Percentiles rank a stretch among this genome's conserved stretches.
Conservation (phyloP, 2,329 filamentous ascomycete species). For the Metarhizium humberi region DNA sequence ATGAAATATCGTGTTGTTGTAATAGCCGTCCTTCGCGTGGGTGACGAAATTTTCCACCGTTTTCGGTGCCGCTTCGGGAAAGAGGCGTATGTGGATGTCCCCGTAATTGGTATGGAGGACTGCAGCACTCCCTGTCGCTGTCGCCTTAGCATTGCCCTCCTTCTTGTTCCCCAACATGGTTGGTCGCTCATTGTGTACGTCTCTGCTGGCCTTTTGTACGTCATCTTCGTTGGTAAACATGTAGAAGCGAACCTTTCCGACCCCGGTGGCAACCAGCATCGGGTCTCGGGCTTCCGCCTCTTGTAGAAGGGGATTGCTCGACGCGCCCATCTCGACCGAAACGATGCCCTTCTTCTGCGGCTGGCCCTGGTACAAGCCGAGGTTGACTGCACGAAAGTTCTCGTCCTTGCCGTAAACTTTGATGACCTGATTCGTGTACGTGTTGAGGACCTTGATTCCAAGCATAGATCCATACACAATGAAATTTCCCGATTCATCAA, state of each 20-base stretch:
- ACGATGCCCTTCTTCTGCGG: slow-evolving; percentile 89
- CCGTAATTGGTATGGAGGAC: slow-evolving; percentile 88
- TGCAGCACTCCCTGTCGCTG: slow-evolving; percentile 68
- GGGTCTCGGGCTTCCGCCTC: slow-evolving; percentile 88
- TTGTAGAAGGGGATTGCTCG: slow-evolving; percentile 82
- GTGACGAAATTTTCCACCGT: slow-evolving; percentile 97
- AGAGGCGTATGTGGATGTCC: slow-evolving; percentile 88
- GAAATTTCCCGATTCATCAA: slow-evolving; percentile 94
- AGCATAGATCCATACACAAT: slow-evolving; percentile 87
- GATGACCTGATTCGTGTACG: slow-evolving; percentile 83
- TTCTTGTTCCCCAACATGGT: slow-evolving; percentile 53
- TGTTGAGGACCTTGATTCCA: slow-evolving; percentile 93
- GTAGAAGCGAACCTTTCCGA: slow-evolving; percentile 88
- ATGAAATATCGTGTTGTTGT: slow-evolving; percentile 97
- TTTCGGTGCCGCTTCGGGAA: slow-evolving; percentile 86
- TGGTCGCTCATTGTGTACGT: slow-evolving; percentile 92
- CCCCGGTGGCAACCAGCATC: slow-evolving; percentile 74
- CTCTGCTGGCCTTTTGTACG: slow-evolving; percentile 72
- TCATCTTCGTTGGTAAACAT: slow-evolving; percentile 92
- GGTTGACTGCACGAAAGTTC: slow-evolving; percentile 70
- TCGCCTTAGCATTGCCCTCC: slow-evolving; percentile 42
- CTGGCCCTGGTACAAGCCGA: slow-evolving; percentile 87
- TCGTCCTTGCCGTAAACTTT: slow-evolving; percentile 89
- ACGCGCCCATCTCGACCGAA: slow-evolving; percentile 95
- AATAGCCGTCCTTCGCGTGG: slow-evolving; percentile 82